Base-by-base conservation (phyloP, 495 filamentous ascomycete genomes). In the Penicillium goetzii region DNA sequence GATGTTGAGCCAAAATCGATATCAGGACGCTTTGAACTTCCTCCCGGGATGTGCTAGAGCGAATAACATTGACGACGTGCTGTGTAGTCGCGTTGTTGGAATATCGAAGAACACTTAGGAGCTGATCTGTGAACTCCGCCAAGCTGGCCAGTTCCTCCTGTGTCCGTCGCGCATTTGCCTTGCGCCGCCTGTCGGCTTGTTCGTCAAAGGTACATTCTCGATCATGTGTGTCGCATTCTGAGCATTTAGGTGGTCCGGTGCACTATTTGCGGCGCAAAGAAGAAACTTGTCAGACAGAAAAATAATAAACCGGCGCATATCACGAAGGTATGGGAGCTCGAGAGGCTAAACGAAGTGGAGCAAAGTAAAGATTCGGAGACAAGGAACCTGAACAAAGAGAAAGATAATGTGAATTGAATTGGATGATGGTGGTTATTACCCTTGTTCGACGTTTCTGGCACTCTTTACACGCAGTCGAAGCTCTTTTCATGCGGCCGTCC, bases 401-500 rank as follows among this genome's bases (percentile, higher is more conserved):
- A 61, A 49, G 52, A 30, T 26, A 56, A 21, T 40, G 56, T 36
- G 38, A 14, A 61, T 51, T 51, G 47, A 26, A 15, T 25, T 30
- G 45, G 47, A 38, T 51, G 40, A 32, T 11, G 36, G 58, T 57
- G 51, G n/a, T 33, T 4, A 32, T 63, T 76, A 81, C 79, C 76
- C 76, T 79, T 45, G 76, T 80, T 30, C 79, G 74, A 45, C 75
- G 69, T 53, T 64, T 72, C 64, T 81, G 75, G 64, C 79, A 81
- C 61, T 81, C 76, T 32, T 59, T 65, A 62, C 79, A 81, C 25
- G 79, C 79, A 14, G 74, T 75, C 12, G 78, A 80, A 10, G 75
- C 78, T 59, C 79, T 68, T 57, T 75, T 80, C 51, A 73, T 74
- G 52, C 74, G 72, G 38, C 59, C 62, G 11, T 81, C 78, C 26